Conservation (phyloP, 2,329 filamentous ascomycete genomes). For the Macrophomina tecta region DNA sequence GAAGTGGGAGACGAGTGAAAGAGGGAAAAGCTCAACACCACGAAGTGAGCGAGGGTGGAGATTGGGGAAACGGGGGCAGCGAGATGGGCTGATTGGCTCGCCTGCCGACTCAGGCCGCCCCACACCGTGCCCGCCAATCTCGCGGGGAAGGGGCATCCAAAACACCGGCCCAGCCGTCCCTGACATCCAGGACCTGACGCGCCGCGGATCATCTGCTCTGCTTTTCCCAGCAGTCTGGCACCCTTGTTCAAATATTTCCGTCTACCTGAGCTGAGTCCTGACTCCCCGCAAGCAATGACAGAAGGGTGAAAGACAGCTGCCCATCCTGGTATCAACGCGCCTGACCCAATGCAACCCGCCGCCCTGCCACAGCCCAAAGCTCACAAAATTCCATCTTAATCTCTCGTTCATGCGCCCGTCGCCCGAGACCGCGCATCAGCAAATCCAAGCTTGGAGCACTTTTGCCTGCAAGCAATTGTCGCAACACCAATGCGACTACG, state of each 20-base stretch:
- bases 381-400: not conserved
- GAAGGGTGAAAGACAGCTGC: not conserved
- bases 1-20: not conserved
- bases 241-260: too few species aligned
- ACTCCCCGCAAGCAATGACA: too few species aligned
- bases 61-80: not conserved
- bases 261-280: too few species aligned
- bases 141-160: slow-evolving; percentile 14
- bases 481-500: too few species aligned
- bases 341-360: not conserved
- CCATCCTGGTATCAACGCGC: not conserved
- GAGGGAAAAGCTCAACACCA: slow-evolving; percentile 11
- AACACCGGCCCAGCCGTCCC: not conserved
- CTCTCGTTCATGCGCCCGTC: not conserved
- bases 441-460: not conserved
- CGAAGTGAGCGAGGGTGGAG: not conserved
- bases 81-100: slow-evolving; percentile 3
- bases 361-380: not conserved
- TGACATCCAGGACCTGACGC: not conserved
- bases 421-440: too few species aligned
- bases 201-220: not conserved
- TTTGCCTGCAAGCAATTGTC: not conserved
- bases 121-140: slow-evolving; percentile 9
- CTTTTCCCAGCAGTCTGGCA: not conserved
- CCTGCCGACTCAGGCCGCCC: not conserved